Conservation (phyloP, 2,329 filamentous ascomycete genomes). For the Canariomyces notabilis region DNA sequence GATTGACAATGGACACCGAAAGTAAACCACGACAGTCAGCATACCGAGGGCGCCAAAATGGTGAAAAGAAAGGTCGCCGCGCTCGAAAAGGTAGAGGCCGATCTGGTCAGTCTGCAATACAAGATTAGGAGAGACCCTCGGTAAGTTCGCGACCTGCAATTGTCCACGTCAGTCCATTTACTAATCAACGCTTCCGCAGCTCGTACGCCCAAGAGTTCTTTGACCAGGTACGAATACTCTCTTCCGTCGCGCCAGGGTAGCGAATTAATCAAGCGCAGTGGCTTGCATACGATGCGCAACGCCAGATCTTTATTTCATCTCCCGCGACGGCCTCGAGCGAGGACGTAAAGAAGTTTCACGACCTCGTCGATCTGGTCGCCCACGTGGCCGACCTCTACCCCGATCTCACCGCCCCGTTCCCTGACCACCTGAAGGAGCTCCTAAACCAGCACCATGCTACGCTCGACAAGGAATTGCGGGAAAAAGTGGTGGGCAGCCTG, state of each 20-base stretch:
- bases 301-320: constrained; percentile 83
- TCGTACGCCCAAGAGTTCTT: constrained; percentile 85
- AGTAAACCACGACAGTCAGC: background rate
- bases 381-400: constrained; percentile 94
- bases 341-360: constrained; percentile 77
- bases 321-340: constrained; percentile 73
- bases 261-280: constrained; percentile 14
- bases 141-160: constrained; percentile 39
- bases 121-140: constrained; percentile 84
- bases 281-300: constrained; percentile 49
- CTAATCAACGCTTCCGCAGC: constrained; percentile 35
- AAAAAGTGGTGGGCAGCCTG: constrained; percentile 90
- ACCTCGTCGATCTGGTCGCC: constrained; percentile 88
- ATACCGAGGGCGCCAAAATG: constrained; percentile 53
- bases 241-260: background rate
- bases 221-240: constrained; percentile 21
- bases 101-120: constrained; percentile 84
- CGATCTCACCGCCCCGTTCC: constrained; percentile 69
- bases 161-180: background rate
- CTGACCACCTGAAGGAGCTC: constrained; percentile 75
- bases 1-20: background rate
- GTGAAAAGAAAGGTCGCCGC: constrained; percentile 86
- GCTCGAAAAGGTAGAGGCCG: constrained; percentile 91
- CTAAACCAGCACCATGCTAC: constrained; percentile 76
- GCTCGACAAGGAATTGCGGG: constrained; percentile 77